Evolutionary conservation across 257 asterid species (phyloP).

Genomic region (Penstemon barbatus): DNA sequence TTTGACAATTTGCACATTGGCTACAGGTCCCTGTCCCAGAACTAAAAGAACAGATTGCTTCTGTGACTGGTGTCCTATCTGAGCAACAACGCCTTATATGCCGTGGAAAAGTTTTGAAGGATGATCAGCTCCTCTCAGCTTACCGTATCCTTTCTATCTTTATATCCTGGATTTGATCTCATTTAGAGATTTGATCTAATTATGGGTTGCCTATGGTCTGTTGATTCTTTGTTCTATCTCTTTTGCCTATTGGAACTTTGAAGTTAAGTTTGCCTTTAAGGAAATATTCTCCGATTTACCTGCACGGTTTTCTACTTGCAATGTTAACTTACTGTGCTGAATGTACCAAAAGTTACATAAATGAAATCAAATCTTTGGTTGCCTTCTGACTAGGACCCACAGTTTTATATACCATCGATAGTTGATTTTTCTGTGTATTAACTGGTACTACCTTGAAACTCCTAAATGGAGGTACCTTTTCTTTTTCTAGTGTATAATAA

Average conservation of each 20-base stretch:
- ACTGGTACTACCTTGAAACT: no score
- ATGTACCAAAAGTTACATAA: no score
- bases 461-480: no score
- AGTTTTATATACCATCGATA: no score
- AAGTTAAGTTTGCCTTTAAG: conserved; percentile 7
- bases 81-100: conserved; percentile 99
- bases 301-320: conserved; percentile 4
- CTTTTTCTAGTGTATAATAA: no score
- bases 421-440: no score
- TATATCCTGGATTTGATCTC: conserved; percentile 18
- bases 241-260: conserved; percentile 3
- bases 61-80: conserved; percentile 81
- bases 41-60: conserved; percentile 84
- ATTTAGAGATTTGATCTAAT: conserved; percentile 19
- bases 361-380: no score
- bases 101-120: conserved; percentile 94
- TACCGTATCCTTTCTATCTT: conserved; percentile 83
- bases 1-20: conserved; percentile 11
- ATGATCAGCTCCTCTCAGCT: conserved; percentile 96
- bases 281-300: background rate
- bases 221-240: background rate
- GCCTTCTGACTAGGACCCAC: no score
- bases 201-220: conserved; percentile 8
- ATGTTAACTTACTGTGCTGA: background rate
- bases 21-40: conserved; percentile 92